Conservation (phyloP, 2,329 filamentous ascomycete species). For the Lachnellula willkommii region DNA sequence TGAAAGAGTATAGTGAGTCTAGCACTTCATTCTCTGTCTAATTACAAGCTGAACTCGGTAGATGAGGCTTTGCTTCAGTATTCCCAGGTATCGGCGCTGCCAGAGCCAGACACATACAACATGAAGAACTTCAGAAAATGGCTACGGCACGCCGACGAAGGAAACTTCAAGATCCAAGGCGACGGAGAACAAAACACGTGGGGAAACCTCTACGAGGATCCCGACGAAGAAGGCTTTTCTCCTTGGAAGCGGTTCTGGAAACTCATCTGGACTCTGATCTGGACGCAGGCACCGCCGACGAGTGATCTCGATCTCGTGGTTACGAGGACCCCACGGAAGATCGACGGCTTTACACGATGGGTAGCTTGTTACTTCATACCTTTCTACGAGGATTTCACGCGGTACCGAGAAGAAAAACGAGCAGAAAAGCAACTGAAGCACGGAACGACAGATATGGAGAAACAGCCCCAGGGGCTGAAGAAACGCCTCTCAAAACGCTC, state of each 20-base stretch:
- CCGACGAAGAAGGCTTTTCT: background rate
- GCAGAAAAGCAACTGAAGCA: background rate
- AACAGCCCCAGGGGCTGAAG: background rate
- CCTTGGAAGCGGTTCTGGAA: background rate
- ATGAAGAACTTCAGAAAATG: constrained; percentile 4
- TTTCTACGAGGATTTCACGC: background rate
- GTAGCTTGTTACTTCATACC: background rate
- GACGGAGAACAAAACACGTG: background rate
- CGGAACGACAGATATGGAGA: background rate
- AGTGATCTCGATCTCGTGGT: constrained; percentile 1
- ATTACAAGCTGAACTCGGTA: background rate
- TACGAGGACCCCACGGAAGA: background rate
- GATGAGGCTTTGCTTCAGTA: constrained; percentile 10
- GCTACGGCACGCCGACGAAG: background rate
- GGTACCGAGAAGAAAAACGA: background rate
- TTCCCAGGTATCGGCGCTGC: constrained; percentile 7
- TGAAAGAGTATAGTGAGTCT: constrained; percentile 12
- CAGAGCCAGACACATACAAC: constrained; percentile 4
- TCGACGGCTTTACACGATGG: constrained; percentile 3
- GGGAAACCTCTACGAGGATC: constrained; percentile 1
- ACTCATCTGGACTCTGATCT: constrained; percentile 5
- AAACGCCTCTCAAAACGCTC: background rate
- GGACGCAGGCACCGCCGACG: background rate
- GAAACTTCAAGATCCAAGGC: constrained; percentile 3
- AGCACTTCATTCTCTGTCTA: background rate